Conservation (phyloP, 116 monocot species). For the Dioscorea cayenensis region DNA sequence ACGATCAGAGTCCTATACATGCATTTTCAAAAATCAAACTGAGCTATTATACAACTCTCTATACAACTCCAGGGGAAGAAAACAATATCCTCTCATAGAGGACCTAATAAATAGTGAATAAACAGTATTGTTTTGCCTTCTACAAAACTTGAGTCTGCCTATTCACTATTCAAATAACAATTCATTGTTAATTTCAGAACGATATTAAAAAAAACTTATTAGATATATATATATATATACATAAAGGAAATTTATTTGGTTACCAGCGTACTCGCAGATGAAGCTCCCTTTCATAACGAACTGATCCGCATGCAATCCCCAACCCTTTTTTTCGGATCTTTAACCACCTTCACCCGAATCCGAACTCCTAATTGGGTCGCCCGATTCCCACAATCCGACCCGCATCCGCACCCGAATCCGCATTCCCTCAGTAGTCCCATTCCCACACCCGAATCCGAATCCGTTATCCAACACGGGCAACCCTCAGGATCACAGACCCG, state of each 20-base stretch:
- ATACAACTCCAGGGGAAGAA: too few relatives aligned
- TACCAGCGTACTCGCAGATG: slow-evolving; percentile 90
- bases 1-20: too few relatives aligned
- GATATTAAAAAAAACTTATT: too few relatives aligned
- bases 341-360: slow-evolving; percentile 35
- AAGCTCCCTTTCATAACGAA: slow-evolving; percentile 39
- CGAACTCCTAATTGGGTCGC: slow-evolving; percentile 46
- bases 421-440: slow-evolving; percentile 48
- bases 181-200: too few relatives aligned
- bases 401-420: slow-evolving; percentile 52
- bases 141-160: too few relatives aligned
- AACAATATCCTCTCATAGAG: too few relatives aligned
- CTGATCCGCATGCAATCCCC: slow-evolving; percentile 65
- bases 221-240: not conserved
- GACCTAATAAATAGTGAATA: too few relatives aligned
- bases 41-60: too few relatives aligned
- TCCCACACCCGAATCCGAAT: not conserved
- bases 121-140: too few relatives aligned
- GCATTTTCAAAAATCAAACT: too few relatives aligned
- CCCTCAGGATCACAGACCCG: not conserved
- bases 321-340: slow-evolving; percentile 66
- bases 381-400: slow-evolving; percentile 47
- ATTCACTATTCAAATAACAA: too few relatives aligned
- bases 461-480: slow-evolving; percentile 14
- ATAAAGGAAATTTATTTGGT: too few relatives aligned